Conservation (phyloP, 352 stramenopile genomes). For the Globisporangium mamillatum region DNA sequence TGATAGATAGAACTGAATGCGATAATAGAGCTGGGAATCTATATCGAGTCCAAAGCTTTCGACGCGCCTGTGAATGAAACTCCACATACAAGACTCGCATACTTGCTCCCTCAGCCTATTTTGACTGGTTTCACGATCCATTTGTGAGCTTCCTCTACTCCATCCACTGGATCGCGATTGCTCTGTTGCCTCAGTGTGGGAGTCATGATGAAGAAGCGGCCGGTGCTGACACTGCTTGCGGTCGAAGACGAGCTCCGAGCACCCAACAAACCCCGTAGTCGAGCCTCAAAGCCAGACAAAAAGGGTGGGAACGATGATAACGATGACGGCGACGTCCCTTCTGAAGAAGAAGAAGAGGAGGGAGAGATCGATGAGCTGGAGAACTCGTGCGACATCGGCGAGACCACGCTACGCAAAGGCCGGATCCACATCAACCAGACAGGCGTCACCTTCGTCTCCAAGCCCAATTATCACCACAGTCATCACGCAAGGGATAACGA, state of each 20-base stretch:
- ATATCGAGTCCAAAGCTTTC: not conserved
- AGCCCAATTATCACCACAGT: conserved; percentile 2
- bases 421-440: conserved; percentile 61
- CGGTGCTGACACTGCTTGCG: conserved; percentile 18
- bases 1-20: not conserved
- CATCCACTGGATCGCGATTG: not conserved
- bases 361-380: conserved; percentile 48
- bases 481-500: not conserved
- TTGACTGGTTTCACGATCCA: not conserved
- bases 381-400: conserved; percentile 67
- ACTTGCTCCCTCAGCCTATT: not conserved
- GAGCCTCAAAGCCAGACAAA: conserved; percentile 6
- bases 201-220: conserved; percentile 20
- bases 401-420: conserved; percentile 69
- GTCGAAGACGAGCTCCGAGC: conserved; percentile 21
- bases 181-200: not conserved
- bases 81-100: not conserved
- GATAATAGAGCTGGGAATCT: not conserved
- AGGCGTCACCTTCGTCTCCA: conserved; percentile 51
- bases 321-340: not conserved
- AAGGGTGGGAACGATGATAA: conserved; percentile 12
- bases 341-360: conserved; percentile 17
- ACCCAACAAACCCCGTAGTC: conserved; percentile 5
- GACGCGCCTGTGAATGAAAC: not conserved
- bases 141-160: not conserved